phyloP scores from a whole-genome alignment of 768 basidiomycete genomes.

The Coprinellus aureogranulatus region DNA sequence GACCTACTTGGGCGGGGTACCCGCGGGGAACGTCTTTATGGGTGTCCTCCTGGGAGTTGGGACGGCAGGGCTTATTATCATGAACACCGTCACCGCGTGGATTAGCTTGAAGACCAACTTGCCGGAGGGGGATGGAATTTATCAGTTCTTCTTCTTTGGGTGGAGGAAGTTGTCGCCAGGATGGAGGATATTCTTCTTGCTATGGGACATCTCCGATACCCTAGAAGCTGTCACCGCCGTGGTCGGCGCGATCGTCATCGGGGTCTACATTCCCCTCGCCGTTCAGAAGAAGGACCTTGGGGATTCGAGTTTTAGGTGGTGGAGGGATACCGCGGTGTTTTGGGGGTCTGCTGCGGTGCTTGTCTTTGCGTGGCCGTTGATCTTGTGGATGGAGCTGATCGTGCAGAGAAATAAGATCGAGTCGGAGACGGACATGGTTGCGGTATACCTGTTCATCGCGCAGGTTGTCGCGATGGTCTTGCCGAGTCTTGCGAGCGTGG shows the following conservation, averaged over 20 bases:
- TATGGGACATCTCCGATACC: conserved; percentile 9
- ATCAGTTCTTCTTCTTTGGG: conserved; percentile 14
- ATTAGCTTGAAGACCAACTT: conserved; percentile 10
- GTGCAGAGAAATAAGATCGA: conserved; percentile 11
- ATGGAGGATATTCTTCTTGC: conserved; percentile 11
- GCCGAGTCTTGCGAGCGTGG: not conserved
- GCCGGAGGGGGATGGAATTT: conserved; percentile 11
- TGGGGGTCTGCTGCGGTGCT: not conserved
- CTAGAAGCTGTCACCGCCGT: not conserved
- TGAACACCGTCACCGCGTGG: conserved; percentile 12
- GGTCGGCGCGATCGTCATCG: not conserved
- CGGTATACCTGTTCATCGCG: conserved; percentile 10
- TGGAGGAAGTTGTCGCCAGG: conserved; percentile 10
- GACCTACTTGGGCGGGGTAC: conserved; percentile 12
- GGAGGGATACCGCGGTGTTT: not conserved
- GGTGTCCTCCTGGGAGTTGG: conserved; percentile 4
- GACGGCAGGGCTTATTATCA: conserved; percentile 8
- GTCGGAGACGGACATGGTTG: conserved; percentile 14
- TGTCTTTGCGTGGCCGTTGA: conserved; percentile 3
- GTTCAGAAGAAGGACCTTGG: not conserved
- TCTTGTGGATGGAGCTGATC: conserved; percentile 13
- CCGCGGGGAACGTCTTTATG: conserved; percentile 11
- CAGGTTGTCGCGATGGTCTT: conserved; percentile 4
- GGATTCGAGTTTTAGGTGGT: not conserved
- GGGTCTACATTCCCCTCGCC: not conserved